Evolutionary conservation across 2,329 filamentous ascomycete genomes (phyloP).

Genomic region (Nemania sp.): DNA sequence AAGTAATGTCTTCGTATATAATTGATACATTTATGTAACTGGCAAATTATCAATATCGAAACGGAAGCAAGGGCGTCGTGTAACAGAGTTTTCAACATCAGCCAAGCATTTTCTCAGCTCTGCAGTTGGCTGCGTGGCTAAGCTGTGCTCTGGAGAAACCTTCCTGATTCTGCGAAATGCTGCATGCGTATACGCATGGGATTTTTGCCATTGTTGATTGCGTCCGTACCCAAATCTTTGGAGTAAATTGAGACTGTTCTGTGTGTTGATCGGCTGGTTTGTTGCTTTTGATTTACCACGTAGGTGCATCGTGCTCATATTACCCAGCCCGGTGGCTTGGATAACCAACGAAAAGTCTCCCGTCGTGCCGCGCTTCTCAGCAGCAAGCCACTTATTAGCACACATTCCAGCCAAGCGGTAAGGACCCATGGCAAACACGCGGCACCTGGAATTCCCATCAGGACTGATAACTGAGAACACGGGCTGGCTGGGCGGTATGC

Average conservation of each 20-base stretch:
- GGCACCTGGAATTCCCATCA: slow-evolving; percentile 15
- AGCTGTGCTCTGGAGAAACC: background rate
- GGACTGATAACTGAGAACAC: slow-evolving; percentile 3
- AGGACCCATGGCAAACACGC: slow-evolving; percentile 9
- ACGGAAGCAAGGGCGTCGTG: slow-evolving; percentile 18
- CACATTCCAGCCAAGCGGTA: slow-evolving; percentile 23
- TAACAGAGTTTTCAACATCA: slow-evolving; percentile 6
- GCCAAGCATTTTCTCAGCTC: slow-evolving; percentile 25
- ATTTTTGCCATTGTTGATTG: background rate
- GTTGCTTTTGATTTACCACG: slow-evolving; percentile 2
- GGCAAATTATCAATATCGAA: slow-evolving; percentile 3
- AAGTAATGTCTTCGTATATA: no score
- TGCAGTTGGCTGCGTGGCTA: slow-evolving; percentile 2
- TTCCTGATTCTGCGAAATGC: background rate
- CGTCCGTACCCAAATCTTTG: slow-evolving; percentile 1
- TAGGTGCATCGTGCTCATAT: slow-evolving; percentile 5
- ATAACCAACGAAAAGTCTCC: slow-evolving; percentile 18
- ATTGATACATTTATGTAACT: slow-evolving; percentile 1
- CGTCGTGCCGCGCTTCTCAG: slow-evolving; percentile 23
- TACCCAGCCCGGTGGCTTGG: slow-evolving; percentile 29
- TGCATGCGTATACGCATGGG: background rate
- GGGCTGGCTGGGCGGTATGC: slow-evolving; percentile 32
- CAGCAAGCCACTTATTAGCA: slow-evolving; percentile 29
- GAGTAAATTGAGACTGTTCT: slow-evolving; percentile 10
- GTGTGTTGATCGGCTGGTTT: background rate